Percentiles rank a stretch among this genome's conserved stretches.
These are phyloP conservation scores for Phytophthora crassamura DNA, from an alignment of 352 stramenopile species.

Conservation along the genomic window DNA sequence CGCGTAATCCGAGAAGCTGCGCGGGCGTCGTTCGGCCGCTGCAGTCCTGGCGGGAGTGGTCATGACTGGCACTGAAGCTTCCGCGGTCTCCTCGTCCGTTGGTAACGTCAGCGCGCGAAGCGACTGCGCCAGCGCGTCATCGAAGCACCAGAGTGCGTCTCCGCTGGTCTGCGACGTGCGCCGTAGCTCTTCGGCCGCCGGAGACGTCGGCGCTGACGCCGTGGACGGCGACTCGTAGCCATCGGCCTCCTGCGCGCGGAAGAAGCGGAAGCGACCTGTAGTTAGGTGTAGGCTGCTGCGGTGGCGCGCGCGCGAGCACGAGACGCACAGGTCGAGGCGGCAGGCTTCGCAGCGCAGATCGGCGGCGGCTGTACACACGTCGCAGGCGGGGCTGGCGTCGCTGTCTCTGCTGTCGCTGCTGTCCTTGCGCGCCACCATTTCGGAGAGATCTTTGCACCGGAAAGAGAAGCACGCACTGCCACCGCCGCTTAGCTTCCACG, in stretches of 20 bases:
- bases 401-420: slow-evolving; percentile 17
- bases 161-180: slow-evolving; percentile 7
- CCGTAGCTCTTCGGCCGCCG: slow-evolving; percentile 22
- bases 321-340: slow-evolving; percentile 53
- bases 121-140: slow-evolving; percentile 53
- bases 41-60: neutral
- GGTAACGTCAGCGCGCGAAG: slow-evolving; percentile 56
- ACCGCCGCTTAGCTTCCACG: slow-evolving; percentile 5
- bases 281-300: slow-evolving; percentile 54
- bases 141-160: slow-evolving; percentile 41
- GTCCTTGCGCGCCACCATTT: slow-evolving; percentile 17
- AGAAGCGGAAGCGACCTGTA: slow-evolving; percentile 40
- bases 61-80: neutral
- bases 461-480: slow-evolving; percentile 28
- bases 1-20: slow-evolving; percentile 79
- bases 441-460: slow-evolving; percentile 26
- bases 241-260: slow-evolving; percentile 11
- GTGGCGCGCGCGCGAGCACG: slow-evolving; percentile 50
- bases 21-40: slow-evolving; percentile 38
- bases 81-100: slow-evolving; percentile 14
- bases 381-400: slow-evolving; percentile 36
- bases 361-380: slow-evolving; percentile 50
- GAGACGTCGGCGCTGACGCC: slow-evolving; percentile 33
- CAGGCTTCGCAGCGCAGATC: slow-evolving; percentile 53
- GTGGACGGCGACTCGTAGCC: slow-evolving; percentile 39